These are phyloP conservation scores for Diaporthe sp. DNA, from an alignment of 2,329 filamentous ascomycete genomes.

Conservation along the genomic window DNA sequence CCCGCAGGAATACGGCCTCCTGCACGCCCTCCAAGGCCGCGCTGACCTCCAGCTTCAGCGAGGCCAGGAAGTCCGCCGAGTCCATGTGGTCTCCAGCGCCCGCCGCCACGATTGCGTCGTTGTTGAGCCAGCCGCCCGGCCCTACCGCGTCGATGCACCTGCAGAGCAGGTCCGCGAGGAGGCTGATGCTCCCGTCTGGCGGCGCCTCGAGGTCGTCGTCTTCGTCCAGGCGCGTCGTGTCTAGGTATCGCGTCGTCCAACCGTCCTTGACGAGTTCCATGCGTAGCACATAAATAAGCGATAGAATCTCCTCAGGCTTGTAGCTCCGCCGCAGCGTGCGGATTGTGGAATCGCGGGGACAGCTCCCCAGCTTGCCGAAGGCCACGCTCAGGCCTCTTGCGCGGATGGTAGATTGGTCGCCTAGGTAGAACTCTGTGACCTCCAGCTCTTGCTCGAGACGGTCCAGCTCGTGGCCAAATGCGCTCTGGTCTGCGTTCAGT, in stretches of 20 bases:
- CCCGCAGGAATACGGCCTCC: conserved; percentile 75
- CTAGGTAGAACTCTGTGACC: conserved; percentile 76
- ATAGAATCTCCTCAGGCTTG: conserved; percentile 76
- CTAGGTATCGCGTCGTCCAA: conserved; percentile 81
- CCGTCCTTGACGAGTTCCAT: conserved; percentile 81
- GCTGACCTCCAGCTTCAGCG: conserved; percentile 77
- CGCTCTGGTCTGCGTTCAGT: conserved; percentile 50
- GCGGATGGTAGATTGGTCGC: conserved; percentile 73
- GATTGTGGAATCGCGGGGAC: conserved; percentile 72
- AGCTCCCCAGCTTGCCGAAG: conserved; percentile 77
- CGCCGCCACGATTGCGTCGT: conserved; percentile 65
- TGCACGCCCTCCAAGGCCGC: conserved; percentile 80
- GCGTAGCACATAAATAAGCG: conserved; percentile 79
- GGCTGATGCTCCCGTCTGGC: conserved; percentile 77
- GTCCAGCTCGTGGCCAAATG: conserved; percentile 69
- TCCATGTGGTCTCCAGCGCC: conserved; percentile 62
- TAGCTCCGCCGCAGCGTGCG: conserved; percentile 74
- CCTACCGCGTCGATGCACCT: conserved; percentile 83
- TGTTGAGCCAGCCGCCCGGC: conserved; percentile 79
- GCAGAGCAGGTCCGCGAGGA: conserved; percentile 79
- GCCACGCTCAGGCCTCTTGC: conserved; percentile 76
- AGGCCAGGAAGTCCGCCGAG: conserved; percentile 74
- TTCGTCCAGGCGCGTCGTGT: conserved; percentile 64
- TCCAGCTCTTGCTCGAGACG: conserved; percentile 76
- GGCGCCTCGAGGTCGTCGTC: conserved; percentile 63